Conservation (phyloP, 2,329 filamentous ascomycete genomes). For the Pseudocercospora crystallina region DNA sequence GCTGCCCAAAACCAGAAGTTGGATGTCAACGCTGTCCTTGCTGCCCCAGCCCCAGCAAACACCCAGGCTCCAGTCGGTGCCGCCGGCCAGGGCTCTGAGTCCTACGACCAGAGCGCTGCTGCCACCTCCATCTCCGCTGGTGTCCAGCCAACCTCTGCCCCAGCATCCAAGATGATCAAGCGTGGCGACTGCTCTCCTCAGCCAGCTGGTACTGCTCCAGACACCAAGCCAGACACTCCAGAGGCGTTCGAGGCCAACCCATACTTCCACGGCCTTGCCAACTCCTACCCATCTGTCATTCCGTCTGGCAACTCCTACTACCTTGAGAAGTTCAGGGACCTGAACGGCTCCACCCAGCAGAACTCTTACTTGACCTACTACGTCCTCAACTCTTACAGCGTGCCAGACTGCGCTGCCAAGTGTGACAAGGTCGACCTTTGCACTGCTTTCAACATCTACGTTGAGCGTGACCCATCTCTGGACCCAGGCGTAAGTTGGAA, state of each 20-base stretch:
- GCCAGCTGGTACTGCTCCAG: slow-evolving; percentile 38
- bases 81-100: slow-evolving; percentile 15
- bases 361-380: slow-evolving; percentile 30
- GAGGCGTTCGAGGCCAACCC: slow-evolving; percentile 29
- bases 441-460: slow-evolving; percentile 29
- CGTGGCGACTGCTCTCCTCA: slow-evolving; percentile 38
- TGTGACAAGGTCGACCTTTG: slow-evolving; percentile 27
- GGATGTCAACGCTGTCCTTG: slow-evolving; percentile 24
- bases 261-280: slow-evolving; percentile 20
- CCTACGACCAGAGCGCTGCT: slow-evolving; percentile 20
- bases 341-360: slow-evolving; percentile 25
- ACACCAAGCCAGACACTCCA: slow-evolving; percentile 25
- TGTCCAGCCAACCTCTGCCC: slow-evolving; percentile 20
- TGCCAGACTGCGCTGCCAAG: slow-evolving; percentile 21
- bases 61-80: slow-evolving; percentile 23
- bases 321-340: slow-evolving; percentile 25
- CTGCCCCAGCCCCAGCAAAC: slow-evolving; percentile 19
- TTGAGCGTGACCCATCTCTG: slow-evolving; percentile 27
- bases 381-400: slow-evolving; percentile 25
- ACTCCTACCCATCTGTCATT: slow-evolving; percentile 14
- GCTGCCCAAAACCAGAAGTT: slow-evolving; percentile 28
- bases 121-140: slow-evolving; percentile 18
- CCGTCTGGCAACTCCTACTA: slow-evolving; percentile 19
- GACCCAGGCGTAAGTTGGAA: slow-evolving; percentile 14
- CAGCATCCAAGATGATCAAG: slow-evolving; percentile 18